These are phyloP conservation scores for Durio zibethinus DNA, from an alignment of 345 rosid species.

Conservation along the genomic window DNA sequence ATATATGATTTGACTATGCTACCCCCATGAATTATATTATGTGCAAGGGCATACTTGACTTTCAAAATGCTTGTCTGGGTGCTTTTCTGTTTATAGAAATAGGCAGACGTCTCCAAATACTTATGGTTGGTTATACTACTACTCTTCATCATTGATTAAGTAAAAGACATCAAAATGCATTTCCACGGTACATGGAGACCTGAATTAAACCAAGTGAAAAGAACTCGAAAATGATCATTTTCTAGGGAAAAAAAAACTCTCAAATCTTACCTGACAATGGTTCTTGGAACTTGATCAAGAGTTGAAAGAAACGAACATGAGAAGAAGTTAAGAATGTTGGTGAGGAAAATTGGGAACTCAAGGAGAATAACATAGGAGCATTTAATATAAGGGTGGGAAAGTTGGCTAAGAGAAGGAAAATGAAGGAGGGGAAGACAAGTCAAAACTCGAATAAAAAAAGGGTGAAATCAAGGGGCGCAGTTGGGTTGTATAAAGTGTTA, in stretches of 20 bases:
- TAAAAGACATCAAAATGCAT: neutral
- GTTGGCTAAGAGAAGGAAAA: neutral
- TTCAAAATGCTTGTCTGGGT: neutral
- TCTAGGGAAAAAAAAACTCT: no score
- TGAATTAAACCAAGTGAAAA: neutral
- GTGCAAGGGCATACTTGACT: neutral
- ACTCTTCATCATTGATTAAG: neutral
- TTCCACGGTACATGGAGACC: neutral
- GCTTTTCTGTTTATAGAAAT: neutral
- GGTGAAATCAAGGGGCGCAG: conserved; percentile 41
- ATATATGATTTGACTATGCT: no score
- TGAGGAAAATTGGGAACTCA: neutral
- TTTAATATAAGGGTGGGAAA: neutral
- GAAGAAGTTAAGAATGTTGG: neutral
- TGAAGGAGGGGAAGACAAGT: neutral
- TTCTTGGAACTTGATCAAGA: neutral
- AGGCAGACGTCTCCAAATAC: neutral
- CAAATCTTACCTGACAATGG: conserved; percentile 2
- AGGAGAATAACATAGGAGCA: neutral
- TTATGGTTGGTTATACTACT: neutral
- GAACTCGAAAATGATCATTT: neutral
- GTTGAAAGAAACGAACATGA: neutral
- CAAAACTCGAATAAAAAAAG: neutral
- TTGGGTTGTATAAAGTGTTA: conserved; percentile 20
- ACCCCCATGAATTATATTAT: neutral